These are phyloP conservation scores for Botryotinia narcissicola DNA, from an alignment of 2,329 filamentous ascomycete genomes.

Conservation along the genomic window DNA sequence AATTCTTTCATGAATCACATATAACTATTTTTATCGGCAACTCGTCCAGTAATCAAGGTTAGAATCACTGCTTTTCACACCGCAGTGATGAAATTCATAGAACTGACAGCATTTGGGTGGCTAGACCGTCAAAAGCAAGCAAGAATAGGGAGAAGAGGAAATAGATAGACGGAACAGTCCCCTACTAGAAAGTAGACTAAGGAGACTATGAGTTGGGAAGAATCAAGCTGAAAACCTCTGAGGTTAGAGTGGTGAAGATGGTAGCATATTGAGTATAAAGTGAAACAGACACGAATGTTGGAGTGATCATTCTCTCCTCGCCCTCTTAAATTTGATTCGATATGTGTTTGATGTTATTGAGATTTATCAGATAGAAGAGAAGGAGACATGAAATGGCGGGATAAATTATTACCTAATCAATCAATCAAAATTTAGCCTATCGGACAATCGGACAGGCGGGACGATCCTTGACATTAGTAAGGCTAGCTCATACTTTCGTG, in stretches of 20 bases:
- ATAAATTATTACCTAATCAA: neutral
- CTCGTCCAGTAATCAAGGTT: neutral
- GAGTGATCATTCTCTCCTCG: neutral
- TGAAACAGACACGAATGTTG: neutral
- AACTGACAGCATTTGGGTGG: neutral
- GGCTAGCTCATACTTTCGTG: neutral
- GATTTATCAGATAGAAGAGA: neutral
- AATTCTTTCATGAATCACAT: neutral
- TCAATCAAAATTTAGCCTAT: neutral
- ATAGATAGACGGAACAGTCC: neutral
- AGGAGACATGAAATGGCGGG: neutral
- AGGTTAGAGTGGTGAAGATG: neutral
- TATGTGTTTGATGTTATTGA: neutral
- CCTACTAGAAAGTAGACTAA: neutral
- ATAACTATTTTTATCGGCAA: neutral
- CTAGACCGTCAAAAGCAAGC: neutral
- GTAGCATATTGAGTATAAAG: neutral
- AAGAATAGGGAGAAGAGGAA: neutral
- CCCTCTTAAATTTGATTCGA: neutral
- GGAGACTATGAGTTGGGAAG: neutral
- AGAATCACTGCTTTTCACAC: neutral
- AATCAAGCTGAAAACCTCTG: neutral
- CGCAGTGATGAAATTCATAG: neutral
- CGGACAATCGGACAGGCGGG: neutral
- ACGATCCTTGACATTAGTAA: neutral